These are phyloP conservation scores for Ormosia emarginata DNA, from an alignment of 306 rosid species.

Conservation along the genomic window DNA sequence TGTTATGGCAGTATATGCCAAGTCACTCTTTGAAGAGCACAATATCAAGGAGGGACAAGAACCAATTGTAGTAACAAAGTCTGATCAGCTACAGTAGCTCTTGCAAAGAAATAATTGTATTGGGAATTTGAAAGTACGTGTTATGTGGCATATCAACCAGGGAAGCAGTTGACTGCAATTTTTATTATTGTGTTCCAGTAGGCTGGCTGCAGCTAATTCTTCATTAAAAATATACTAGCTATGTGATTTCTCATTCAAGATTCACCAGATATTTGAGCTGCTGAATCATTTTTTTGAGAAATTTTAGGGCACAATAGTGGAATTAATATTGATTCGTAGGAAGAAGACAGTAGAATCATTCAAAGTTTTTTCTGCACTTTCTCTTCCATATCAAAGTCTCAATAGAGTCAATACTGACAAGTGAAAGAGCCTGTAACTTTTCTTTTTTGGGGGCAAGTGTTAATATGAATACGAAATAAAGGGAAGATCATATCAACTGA, in stretches of 20 bases:
- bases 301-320: background rate
- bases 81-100: background rate
- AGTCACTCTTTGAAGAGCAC: background rate
- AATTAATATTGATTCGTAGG: background rate
- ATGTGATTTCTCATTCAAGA: conserved; percentile 4
- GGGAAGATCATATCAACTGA: background rate
- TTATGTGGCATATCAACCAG: background rate
- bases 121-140: background rate
- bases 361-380: background rate
- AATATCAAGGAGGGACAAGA: background rate
- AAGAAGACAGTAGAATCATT: background rate
- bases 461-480: background rate
- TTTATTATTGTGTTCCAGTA: background rate
- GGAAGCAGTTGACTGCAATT: background rate
- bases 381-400: background rate
- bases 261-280: background rate
- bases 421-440: background rate
- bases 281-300: conserved; percentile 1
- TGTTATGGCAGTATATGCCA: background rate
- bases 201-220: background rate
- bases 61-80: background rate
- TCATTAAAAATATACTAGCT: background rate
- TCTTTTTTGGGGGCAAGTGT: background rate
- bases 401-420: background rate
- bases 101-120: background rate